Conservation (phyloP, 1,139 yeast genomes). For the Protomyces inouyei region DNA sequence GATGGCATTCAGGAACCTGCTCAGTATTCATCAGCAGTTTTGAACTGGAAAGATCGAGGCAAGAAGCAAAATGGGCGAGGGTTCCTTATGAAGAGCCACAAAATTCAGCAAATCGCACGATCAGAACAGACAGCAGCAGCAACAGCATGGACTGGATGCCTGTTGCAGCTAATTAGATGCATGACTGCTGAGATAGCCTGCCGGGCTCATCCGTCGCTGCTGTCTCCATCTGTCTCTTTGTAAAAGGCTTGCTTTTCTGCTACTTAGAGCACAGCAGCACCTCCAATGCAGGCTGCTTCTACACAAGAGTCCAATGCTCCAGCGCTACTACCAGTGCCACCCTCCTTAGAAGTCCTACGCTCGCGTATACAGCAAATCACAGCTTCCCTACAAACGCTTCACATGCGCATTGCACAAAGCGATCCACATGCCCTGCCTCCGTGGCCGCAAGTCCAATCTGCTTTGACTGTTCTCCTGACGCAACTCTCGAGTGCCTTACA, state of each 20-base stretch:
- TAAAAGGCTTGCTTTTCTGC: too few species aligned
- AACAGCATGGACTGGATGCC: too few species aligned
- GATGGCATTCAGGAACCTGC: neutral
- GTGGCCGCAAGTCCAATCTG: conserved; percentile 15
- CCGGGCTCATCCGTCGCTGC: too few species aligned
- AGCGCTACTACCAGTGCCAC: conserved; percentile 10
- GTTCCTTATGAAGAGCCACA: neutral
- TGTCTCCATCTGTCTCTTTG: too few species aligned
- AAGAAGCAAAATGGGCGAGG: neutral
- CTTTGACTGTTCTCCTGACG: conserved; percentile 13
- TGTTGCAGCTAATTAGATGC: too few species aligned
- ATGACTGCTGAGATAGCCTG: too few species aligned
- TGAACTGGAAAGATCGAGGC: neutral
- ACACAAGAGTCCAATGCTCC: too few species aligned
- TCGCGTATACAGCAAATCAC: conserved; percentile 21
- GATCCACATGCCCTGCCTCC: conserved; percentile 2
- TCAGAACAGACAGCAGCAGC: neutral
- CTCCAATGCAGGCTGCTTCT: too few species aligned
- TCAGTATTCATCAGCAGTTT: conserved; percentile 1
- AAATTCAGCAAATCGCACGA: neutral
- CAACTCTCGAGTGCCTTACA: conserved; percentile 15
- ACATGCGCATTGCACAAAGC: neutral
- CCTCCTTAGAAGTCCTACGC: conserved; percentile 18
- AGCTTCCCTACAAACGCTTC: conserved; percentile 17
- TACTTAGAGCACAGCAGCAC: too few species aligned